Conservation (phyloP, 352 stramenopile species). For the Stramenopiles sp. region DNA sequence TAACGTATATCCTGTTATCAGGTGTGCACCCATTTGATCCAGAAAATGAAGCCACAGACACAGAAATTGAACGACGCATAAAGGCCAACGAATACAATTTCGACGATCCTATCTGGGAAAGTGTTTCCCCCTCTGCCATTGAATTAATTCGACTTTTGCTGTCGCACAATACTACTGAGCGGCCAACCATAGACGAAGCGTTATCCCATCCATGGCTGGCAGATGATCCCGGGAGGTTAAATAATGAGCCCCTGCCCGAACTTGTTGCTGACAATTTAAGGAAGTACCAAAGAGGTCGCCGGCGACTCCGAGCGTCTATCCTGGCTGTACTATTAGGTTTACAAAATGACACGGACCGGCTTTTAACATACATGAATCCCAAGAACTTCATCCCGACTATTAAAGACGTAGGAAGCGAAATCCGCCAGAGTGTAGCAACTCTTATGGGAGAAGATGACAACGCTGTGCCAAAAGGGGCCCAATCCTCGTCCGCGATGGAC, state of each 20-base stretch:
- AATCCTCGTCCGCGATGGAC: too few relatives aligned
- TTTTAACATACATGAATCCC: too few relatives aligned
- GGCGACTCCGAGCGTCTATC: slow-evolving; percentile 47
- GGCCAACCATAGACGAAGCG: slow-evolving; percentile 40
- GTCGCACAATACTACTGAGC: slow-evolving; percentile 28
- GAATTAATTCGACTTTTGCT: slow-evolving; percentile 49
- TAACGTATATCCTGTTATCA: slow-evolving; percentile 59
- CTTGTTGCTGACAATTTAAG: slow-evolving; percentile 37
- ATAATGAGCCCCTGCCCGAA: slow-evolving; percentile 30
- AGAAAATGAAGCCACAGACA: slow-evolving; percentile 54
- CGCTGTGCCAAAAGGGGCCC: too few relatives aligned
- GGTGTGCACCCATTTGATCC: slow-evolving; percentile 52
- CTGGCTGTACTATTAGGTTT: slow-evolving; percentile 37
- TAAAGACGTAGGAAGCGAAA: too few relatives aligned
- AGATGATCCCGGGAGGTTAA: slow-evolving; percentile 22
- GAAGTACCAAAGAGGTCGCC: slow-evolving; percentile 48
- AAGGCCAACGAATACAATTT: slow-evolving; percentile 46
- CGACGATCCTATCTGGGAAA: slow-evolving; percentile 44
- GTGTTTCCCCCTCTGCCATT: slow-evolving; percentile 36
- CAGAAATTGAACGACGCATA: slow-evolving; percentile 54
- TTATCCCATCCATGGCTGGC: slow-evolving; percentile 44
- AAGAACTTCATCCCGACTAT: too few relatives aligned
- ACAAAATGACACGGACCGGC: too few relatives aligned
- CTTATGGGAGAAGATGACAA: too few relatives aligned
- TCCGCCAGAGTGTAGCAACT: too few relatives aligned